Conservation (phyloP, 2,329 filamentous ascomycete genomes). For the Phialophora chinensis region DNA sequence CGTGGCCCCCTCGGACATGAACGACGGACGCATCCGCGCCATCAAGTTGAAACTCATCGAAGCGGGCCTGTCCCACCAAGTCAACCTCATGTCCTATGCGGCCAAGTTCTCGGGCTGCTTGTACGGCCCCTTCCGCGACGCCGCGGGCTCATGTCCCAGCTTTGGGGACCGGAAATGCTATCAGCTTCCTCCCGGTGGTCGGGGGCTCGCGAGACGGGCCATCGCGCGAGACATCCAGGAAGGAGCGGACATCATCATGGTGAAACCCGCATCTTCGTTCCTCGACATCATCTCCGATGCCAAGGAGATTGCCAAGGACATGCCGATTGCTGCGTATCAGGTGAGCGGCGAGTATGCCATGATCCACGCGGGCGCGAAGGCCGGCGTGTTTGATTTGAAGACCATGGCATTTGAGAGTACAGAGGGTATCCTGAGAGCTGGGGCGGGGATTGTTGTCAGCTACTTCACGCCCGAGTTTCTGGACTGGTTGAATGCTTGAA, state of each 20-base stretch:
- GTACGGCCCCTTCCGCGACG: constrained; percentile 96
- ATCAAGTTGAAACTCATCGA: constrained; percentile 99
- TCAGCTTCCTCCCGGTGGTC: constrained; percentile 89
- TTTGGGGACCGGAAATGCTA: constrained; percentile 97
- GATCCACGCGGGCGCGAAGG: constrained; percentile 95
- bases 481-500: constrained; percentile 59
- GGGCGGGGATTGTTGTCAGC: constrained; percentile 88
- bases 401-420: constrained; percentile 94
- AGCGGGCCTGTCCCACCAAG: constrained; percentile 86
- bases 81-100: constrained; percentile 95
- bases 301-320: constrained; percentile 88
- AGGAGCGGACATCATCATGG: constrained; percentile 98
- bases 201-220: constrained; percentile 87
- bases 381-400: constrained; percentile 94
- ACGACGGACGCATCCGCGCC: constrained; percentile 93
- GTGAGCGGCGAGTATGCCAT: constrained; percentile 97
- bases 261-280: constrained; percentile 95
- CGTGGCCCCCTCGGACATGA: constrained; percentile 98
- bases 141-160: constrained; percentile 85
- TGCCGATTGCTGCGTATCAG: constrained; percentile 94
- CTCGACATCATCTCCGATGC: constrained; percentile 97
- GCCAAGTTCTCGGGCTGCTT: constrained; percentile 97
- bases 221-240: constrained; percentile 89
- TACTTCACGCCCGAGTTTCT: constrained; percentile 88
- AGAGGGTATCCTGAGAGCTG: constrained; percentile 89